Evolutionary conservation across 169 alveolate genomes (phyloP).

Genomic region (Babesia bigemina): DNA sequence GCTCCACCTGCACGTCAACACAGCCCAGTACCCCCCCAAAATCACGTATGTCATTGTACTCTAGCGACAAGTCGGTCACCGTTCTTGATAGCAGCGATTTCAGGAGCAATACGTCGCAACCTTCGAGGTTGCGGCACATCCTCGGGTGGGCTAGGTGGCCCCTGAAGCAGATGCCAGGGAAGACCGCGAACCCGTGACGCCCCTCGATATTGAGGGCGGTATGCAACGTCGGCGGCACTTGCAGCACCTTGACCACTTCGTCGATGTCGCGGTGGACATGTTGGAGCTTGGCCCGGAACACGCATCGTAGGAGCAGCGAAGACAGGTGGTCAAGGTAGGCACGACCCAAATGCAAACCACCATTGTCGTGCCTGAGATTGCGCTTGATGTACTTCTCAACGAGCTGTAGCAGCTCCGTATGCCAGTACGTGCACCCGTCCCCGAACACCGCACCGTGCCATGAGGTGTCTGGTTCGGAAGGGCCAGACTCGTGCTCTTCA

Average conservation of each 20-base stretch:
- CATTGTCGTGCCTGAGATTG: conserved; percentile 14
- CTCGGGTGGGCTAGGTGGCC: conserved; percentile 43
- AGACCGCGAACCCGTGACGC: conserved; percentile 41
- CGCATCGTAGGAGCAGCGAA: conserved; percentile 26
- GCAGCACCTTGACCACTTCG: conserved; percentile 39
- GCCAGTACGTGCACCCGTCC: conserved; percentile 8
- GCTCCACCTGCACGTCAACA: conserved; percentile 21
- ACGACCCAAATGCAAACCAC: conserved; percentile 1
- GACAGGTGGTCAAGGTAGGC: conserved; percentile 12
- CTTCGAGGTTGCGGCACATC: conserved; percentile 5
- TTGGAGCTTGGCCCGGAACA: conserved; percentile 51
- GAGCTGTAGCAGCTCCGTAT: conserved; percentile 17
- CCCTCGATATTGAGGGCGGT: conserved; percentile 14
- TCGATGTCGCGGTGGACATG: conserved; percentile 49
- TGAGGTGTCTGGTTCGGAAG: neutral
- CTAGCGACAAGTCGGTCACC: neutral
- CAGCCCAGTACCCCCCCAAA: neutral
- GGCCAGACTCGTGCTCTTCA: neutral
- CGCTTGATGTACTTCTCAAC: conserved; percentile 25
- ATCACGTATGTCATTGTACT: conserved; percentile 35
- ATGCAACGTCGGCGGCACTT: conserved; percentile 18
- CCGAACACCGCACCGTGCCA: conserved; percentile 13
- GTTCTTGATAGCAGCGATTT: conserved; percentile 4
- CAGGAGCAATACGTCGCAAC: conserved; percentile 22
- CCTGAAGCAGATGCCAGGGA: conserved; percentile 36